Evolutionary conservation across 75 land plant species (phyloP).

Genomic region (Pseudotsuga menziesii): DNA sequence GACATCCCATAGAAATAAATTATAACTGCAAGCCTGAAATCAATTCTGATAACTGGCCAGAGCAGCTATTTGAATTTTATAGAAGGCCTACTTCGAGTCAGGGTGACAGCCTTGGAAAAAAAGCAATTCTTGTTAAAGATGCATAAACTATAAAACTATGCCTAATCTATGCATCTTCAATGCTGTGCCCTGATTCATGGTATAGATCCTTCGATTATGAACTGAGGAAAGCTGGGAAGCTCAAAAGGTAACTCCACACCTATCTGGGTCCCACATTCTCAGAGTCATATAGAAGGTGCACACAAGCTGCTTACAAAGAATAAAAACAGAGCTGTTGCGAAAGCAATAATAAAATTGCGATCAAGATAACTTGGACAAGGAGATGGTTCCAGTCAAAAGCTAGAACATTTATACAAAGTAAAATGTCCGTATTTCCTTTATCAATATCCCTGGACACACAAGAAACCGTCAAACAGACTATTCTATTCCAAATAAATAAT

Average conservation of each 20-base stretch:
- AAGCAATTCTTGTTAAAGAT: background rate
- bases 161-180: no score
- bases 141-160: background rate
- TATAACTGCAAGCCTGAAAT: background rate
- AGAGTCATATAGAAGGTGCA: no score
- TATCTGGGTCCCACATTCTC: no score
- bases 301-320: background rate
- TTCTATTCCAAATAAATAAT: background rate
- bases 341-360: background rate
- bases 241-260: no score
- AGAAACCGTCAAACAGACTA: background rate
- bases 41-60: background rate
- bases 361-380: background rate
- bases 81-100: background rate
- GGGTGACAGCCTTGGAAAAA: background rate
- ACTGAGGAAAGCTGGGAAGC: no score
- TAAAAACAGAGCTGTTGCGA: background rate
- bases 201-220: no score
- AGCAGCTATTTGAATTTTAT: background rate
- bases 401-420: background rate
- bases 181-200: no score
- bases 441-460: background rate
- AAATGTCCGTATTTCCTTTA: background rate
- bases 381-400: background rate
- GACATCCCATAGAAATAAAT: background rate